Percentiles rank a stretch among this genome's conserved stretches.
These are phyloP conservation scores for Solanum clarkiae DNA, from an alignment of 257 asterid species.

Conservation along the genomic window DNA sequence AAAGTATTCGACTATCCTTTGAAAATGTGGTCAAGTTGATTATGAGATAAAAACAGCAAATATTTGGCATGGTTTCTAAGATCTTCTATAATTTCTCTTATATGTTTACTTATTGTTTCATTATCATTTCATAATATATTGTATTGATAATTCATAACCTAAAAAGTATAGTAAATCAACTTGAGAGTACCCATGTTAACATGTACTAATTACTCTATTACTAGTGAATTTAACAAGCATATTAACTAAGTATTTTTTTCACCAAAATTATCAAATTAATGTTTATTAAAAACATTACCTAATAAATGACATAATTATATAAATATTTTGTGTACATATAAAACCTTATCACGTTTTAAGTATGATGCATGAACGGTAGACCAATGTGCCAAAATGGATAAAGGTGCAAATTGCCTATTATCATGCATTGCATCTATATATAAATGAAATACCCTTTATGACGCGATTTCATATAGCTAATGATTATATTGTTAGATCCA, in stretches of 20 bases:
- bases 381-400: not conserved
- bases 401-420: not conserved
- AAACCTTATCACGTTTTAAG: not conserved
- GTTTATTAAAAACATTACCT: not conserved
- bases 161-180: not conserved
- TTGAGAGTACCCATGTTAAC: not conserved
- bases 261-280: not conserved
- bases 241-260: not conserved
- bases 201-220: not conserved
- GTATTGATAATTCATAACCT: not conserved
- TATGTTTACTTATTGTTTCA: no score
- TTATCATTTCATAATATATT: no score
- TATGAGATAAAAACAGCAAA: not conserved
- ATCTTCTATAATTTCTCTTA: not conserved
- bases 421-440: not conserved
- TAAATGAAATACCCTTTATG: not conserved
- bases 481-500: not conserved
- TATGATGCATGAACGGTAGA: not conserved
- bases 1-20: not conserved
- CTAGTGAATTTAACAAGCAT: not conserved
- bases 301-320: not conserved
- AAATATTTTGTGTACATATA: not conserved
- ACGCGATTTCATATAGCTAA: not conserved
- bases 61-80: not conserved
- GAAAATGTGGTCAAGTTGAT: not conserved